Evolutionary conservation across 2,329 filamentous ascomycete genomes (phyloP), one percentile per base, ranked within the genome.

Genomic region (Fusarium begoniae): DNA sequence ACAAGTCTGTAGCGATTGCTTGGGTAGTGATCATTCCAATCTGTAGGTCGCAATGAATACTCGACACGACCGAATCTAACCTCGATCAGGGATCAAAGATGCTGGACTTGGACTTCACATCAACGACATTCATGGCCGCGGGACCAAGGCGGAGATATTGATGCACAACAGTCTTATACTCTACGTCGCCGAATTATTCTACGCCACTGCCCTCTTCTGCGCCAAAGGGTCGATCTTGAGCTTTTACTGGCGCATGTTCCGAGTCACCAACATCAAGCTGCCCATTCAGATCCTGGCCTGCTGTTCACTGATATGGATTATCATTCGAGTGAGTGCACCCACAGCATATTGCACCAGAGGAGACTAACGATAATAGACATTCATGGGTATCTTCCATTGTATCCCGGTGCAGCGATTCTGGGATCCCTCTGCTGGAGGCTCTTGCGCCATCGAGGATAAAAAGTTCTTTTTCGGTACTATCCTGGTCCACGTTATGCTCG

Each of bases 391-490:
- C 2, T 77, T 74, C 35, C 75, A 77, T 24, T 77, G 75, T 2
- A 50, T 76, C 2, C 75, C 75, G 3, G 58, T 77, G 4, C 37
- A 70, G 12, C 44, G 57, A 0, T 77, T 77, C 24, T 77, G 75
- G 75, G 69, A 77, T 13, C 55, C 54, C 1, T 54, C 54, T 1
- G 62, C 64, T 2, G 66, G 63, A 5, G 66, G 65, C 24, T 41
- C 32, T 14, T 77, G 75, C 5, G 55, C 58, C 2, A 76, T 77
- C 24, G 66, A 82, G 45, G 78, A 79, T n/a, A 72, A 74, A 8
- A 80, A 77, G 38, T 82, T 81, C 72, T 81, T 82, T 65, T 79
- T 82, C 44, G 80, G 80, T 14, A 81, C 79, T 1, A 75, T 80
- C 9, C 38, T 81, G 4, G 73, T 75, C 0, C 81, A 83, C 41